Conservation (phyloP, 441 rosid species). For the Populus hybrid region DNA sequence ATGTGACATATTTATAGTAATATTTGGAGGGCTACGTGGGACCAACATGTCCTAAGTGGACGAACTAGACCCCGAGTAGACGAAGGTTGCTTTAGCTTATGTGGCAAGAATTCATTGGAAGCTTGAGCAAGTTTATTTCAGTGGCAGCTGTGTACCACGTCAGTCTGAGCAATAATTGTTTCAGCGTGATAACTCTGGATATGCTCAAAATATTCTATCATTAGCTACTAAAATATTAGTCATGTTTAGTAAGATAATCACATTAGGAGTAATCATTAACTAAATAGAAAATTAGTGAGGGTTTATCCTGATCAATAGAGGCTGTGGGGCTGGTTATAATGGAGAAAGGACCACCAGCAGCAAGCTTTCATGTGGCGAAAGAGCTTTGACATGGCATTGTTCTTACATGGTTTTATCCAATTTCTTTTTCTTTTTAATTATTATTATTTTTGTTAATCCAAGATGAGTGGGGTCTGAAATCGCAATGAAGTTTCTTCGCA, state of each 20-base stretch:
- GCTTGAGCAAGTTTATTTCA: not conserved
- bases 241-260: constrained; percentile 3
- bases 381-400: not conserved
- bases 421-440: not conserved
- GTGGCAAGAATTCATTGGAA: constrained; percentile 37
- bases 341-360: not conserved
- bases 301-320: constrained; percentile 19
- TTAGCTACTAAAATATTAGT: not conserved
- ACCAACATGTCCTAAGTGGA: constrained; percentile 39
- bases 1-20: constrained; percentile 33
- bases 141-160: constrained; percentile 43
- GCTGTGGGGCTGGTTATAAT: not conserved
- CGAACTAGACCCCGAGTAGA: constrained; percentile 61
- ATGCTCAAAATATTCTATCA: constrained; percentile 38
- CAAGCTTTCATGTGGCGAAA: not conserved
- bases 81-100: constrained; percentile 10
- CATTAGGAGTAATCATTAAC: not conserved
- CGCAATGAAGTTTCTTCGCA: not conserved
- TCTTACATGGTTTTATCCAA: constrained; percentile 11
- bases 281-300: not conserved
- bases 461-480: not conserved
- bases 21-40: constrained; percentile 19
- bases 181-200: constrained; percentile 30
- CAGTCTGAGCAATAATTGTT: constrained; percentile 31
- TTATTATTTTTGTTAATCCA: not conserved